Evolutionary conservation across 441 rosid species (phyloP), one percentile per base, ranked within the genome.

Genomic region (Eruca vesicaria): DNA sequence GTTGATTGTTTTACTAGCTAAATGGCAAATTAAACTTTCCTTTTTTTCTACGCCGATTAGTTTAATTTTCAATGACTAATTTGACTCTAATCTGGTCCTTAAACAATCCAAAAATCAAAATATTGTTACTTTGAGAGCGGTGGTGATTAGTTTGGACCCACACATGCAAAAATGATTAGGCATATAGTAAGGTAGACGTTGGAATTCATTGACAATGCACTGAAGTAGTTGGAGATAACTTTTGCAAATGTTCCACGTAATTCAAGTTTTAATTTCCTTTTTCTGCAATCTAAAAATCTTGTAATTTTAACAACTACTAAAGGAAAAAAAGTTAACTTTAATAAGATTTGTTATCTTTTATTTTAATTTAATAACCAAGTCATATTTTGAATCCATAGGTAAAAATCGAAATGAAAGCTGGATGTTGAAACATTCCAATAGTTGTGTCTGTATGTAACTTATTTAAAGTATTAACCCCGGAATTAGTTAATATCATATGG

Each of bases 131-230:
- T 75, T 36, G 57, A 38, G 33, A 62, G 7, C n/a, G 20, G 64
- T 56, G 65, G 69, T 75, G 79, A 53, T 53, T 53, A 19, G 58
- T 53, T 9, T 19, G 58, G 58, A 53, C 58, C 53, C 20, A 45
- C 53, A 15, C 7, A 8, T 9, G 15, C 36, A 45, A 3, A 50
- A 16, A 9, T 15, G 14, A 11, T 45, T 9, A 45, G 53, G 20
- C 19, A 50, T 50, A 36, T 52, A 18, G 48, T 38, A 59, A 59
- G 61, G 52, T 33, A 21, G 72, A 73, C 20, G 53, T 16, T 74
- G 52, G 63, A 60, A 68, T 26, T 50, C 26, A 61, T 68, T 35
- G 55, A 68, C 58, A 65, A 61, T 68, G 63, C 68, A 61, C n/a
- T 9, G 28, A 61, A 65, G 68, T 75, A 19, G 57, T 67, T 74